Evolutionary conservation across 2,329 filamentous ascomycete genomes (phyloP), one percentile per base, ranked within the genome.

Genomic region (Hypoxylon sp.): DNA sequence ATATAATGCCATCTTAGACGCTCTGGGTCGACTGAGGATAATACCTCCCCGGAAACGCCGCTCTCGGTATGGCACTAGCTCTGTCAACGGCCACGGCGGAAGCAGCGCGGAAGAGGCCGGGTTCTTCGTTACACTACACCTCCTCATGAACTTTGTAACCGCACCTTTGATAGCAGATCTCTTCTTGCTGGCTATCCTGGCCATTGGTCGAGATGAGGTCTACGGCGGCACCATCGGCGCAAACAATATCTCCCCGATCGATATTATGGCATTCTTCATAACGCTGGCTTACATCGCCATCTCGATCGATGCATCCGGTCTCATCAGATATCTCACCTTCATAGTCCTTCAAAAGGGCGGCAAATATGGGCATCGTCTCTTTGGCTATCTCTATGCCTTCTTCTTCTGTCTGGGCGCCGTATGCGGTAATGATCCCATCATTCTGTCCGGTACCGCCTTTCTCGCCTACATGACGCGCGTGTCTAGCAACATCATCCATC

Each of bases 381-480:
- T 88, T 76, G 86, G 91, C 71, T 90, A 88, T 68, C 83, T 91
- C 3, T 91, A 91, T 66, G 73, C 79, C 31, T 91, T 92, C 76
- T 91, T 91, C 76, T 90, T 90, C 62, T 70, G 72, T 3, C 72
- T 91, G 0, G 87, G 87, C 1, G 84, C 77, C 67, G 88, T 88
- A 65, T 87, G 91, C 46, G 89, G 89, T 6, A 92, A 91, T 56
- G 89, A 92, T 63, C 88, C 89, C 0, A 87, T 91, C 61, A 90
- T 91, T 49, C 74, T 91, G 0, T 90, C 88, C 0, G 89, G 89
- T 1, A 92, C 88, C 0, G 83, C 89, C 0, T 91, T 91, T 53
- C 79, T 91, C 10, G 86, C 88, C 2, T 92, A 92, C 72, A 90
- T 92, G 87, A 91, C 88, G 0, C 79, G 88, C 5, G 88, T 90